A percentile compares a stretch with the other conserved stretches of the same genome.
These are phyloP conservation scores for Lasiodiplodia theobromae DNA, from an alignment of 2,329 filamentous ascomycete species.

Conservation along the genomic window DNA sequence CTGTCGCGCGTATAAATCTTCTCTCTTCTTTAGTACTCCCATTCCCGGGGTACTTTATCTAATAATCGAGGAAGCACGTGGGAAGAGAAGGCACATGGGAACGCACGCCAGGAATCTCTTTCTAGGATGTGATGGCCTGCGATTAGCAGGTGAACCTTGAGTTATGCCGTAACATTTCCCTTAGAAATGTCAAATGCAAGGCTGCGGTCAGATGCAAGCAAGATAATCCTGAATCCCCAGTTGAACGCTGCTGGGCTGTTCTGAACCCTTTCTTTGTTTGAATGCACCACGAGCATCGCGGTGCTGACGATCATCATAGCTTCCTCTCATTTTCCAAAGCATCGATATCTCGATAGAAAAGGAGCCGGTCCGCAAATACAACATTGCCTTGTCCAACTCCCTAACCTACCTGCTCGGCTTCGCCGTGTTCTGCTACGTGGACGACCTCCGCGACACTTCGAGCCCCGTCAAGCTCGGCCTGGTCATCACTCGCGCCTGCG, in stretches of 20 bases:
- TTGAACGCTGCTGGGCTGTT: background rate
- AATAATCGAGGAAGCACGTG: background rate
- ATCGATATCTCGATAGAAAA: conserved; percentile 27
- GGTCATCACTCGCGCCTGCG: conserved; percentile 8
- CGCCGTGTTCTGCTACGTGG: conserved; percentile 19
- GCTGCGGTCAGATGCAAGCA: background rate
- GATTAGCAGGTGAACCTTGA: background rate
- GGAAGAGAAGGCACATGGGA: background rate
- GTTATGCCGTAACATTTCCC: background rate
- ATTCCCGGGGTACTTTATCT: background rate
- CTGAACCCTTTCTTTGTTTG: background rate
- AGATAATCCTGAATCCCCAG: background rate
- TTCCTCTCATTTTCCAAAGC: conserved; percentile 24
- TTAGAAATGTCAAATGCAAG: background rate
- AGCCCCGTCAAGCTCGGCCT: conserved; percentile 13
- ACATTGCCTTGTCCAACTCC: conserved; percentile 25
- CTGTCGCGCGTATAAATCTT: background rate
- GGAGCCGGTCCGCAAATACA: conserved; percentile 28
- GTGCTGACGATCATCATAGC: conserved; percentile 22
- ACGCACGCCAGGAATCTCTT: background rate
- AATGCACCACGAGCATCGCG: conserved; percentile 15
- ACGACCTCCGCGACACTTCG: conserved; percentile 16
- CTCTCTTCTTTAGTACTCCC: background rate
- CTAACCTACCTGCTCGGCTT: conserved; percentile 18
- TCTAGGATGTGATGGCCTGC: background rate